Conservation (phyloP, 192 early-diverging fungal species). For the Coemansia sp. region DNA sequence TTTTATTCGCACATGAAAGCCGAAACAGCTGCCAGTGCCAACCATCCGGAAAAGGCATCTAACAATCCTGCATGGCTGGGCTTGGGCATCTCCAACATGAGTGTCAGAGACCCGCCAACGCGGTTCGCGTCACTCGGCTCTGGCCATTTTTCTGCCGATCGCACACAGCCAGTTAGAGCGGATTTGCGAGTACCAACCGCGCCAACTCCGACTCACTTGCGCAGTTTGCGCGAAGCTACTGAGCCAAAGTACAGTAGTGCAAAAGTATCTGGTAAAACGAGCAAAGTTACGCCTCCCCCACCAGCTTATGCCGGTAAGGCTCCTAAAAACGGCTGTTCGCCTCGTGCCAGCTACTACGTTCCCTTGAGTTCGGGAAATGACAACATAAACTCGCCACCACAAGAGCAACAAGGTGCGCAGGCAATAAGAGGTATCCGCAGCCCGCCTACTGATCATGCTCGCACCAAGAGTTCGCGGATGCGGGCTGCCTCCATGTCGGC, state of each 20-base stretch:
- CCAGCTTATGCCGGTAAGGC: too few species aligned
- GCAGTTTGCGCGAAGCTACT: background rate
- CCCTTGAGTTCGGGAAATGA: background rate
- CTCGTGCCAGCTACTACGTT: background rate
- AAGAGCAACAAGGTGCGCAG: too few species aligned
- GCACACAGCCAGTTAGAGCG: background rate
- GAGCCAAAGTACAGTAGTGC: too few species aligned
- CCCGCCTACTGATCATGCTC: too few species aligned
- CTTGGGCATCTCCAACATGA: constrained; percentile 21
- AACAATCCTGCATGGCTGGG: constrained; percentile 3
- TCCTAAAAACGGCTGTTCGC: background rate
- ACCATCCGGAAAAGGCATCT: background rate
- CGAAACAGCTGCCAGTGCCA: background rate
- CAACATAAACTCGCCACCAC: too few species aligned
- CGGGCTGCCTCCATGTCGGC: constrained; percentile 23
- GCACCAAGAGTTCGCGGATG: background rate
- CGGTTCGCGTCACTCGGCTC: constrained; percentile 16
- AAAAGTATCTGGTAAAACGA: too few species aligned
- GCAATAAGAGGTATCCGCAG: too few species aligned
- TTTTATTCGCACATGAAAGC: background rate
- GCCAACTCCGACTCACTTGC: background rate
- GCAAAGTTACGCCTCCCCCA: too few species aligned
- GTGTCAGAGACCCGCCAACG: constrained; percentile 2
- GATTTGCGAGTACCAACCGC: constrained; percentile 2
- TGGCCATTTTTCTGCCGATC: background rate